Evolutionary conservation across 768 basidiomycete species (phyloP), one percentile per base, ranked within the genome.

Genomic region (Heimioporus sp.): DNA sequence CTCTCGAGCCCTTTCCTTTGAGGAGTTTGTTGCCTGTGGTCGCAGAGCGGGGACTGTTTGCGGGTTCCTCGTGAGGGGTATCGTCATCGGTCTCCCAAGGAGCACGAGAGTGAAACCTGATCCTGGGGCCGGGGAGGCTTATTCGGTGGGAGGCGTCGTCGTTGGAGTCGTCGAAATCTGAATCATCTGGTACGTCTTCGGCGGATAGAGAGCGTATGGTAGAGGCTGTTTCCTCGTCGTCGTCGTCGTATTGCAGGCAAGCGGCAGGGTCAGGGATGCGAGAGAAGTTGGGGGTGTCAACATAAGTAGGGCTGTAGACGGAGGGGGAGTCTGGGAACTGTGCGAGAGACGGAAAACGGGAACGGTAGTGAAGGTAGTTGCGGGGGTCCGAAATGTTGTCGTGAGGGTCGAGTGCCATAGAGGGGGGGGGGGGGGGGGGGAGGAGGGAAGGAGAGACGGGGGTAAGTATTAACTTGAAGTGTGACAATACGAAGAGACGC

Each of bases 91-190:
- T 69, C 69, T 91, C 89, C 90, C 90, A 92, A 37, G 90, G 90
- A 16, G 90, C 86, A 21, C 79, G 85, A 55, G 86, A 87, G 67
- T 90, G 87, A 63, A 90, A 82, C 46, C 84, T 82, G 79, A 91
- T 87, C 68, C 82, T 90, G 30, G 90, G 90, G n/a, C 90, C 90
- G 32, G 86, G 80, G 43, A 85, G 71, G 60, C 86, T 90, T 68
- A 90, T 80, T 48, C 84, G 77, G 52, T 76, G 67, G 2, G 76
- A 69, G 35, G 73, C 60, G 10, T 75, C 75, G 35, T 79, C 73
- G 46, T 78, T 75, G 41, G 73, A 73, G 38, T 73, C 73, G 43
- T 72, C 70, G 2, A 52, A 21, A 20, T 64, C 65, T 17, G 65
- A 65, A 20, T 74, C 72, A 43, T 77, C 71, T 43, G 67, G 71